phyloP scores from a whole-genome alignment of 2,329 filamentous ascomycete species.

The Colletotrichum cereale region DNA sequence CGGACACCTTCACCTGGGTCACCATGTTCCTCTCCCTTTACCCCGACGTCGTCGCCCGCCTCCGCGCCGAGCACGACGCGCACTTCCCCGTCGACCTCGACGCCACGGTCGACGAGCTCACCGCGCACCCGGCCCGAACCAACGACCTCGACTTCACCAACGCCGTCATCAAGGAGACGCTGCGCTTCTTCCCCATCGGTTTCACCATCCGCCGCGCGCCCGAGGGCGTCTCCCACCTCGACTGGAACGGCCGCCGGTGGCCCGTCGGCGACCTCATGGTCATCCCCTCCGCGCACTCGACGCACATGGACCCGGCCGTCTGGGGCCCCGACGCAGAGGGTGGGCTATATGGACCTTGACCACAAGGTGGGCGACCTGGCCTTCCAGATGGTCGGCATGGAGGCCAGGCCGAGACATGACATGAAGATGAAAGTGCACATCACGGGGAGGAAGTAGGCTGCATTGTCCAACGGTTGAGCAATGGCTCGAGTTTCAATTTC shows the following conservation, averaged over 20 bases:
- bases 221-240: conserved; percentile 50
- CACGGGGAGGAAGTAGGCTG: conserved; percentile 5
- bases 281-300: conserved; percentile 41
- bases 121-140: conserved; percentile 58
- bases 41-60: conserved; percentile 40
- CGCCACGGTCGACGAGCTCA: conserved; percentile 50
- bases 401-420: conserved; percentile 36
- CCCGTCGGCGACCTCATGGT: conserved; percentile 50
- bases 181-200: conserved; percentile 64
- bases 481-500: background rate
- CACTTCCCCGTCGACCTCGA: conserved; percentile 47
- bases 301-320: conserved; percentile 50
- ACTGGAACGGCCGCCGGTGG: conserved; percentile 54
- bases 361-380: conserved; percentile 43
- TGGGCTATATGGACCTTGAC: conserved; percentile 45
- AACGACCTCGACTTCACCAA: conserved; percentile 64
- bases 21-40: conserved; percentile 44
- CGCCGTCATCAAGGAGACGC: conserved; percentile 66
- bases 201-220: conserved; percentile 54
- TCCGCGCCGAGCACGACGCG: conserved; percentile 44
- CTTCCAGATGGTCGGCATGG: conserved; percentile 40
- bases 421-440: conserved; percentile 37
- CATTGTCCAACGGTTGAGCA: background rate
- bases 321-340: conserved; percentile 48
- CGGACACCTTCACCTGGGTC: conserved; percentile 40